Percentiles rank a stretch among this genome's conserved stretches.
Evolutionary conservation across 768 basidiomycete genomes (phyloP).

Genomic region (Boletus rex-veris): DNA sequence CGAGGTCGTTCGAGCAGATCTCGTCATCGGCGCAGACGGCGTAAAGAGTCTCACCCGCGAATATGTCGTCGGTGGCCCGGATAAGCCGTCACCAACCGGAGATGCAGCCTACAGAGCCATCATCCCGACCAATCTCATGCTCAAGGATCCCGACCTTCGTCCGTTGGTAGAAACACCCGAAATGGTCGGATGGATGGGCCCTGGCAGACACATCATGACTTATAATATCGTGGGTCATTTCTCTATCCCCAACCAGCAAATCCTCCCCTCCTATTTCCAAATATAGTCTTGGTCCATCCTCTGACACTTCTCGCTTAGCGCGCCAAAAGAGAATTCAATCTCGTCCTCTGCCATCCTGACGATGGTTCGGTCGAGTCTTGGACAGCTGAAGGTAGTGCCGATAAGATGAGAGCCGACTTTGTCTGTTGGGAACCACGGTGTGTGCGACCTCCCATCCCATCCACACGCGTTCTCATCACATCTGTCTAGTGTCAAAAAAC

Average conservation of each 20-base stretch:
- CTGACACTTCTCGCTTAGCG: conserved; percentile 17
- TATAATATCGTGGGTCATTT: conserved; percentile 39
- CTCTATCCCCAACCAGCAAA: background rate
- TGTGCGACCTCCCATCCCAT: conserved; percentile 5
- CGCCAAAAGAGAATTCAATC: conserved; percentile 41
- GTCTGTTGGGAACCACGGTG: conserved; percentile 49
- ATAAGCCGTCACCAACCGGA: conserved; percentile 51
- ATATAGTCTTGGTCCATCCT: too few relatives aligned
- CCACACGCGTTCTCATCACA: conserved; percentile 1
- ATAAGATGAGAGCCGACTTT: conserved; percentile 47
- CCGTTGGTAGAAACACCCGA: conserved; percentile 48
- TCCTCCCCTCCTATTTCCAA: too few relatives aligned
- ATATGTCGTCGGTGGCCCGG: conserved; percentile 45
- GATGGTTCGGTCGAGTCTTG: conserved; percentile 42
- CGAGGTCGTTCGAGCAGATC: conserved; percentile 39
- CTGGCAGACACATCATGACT: conserved; percentile 43
- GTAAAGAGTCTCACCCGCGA: conserved; percentile 49
- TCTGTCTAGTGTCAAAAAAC: conserved; percentile 39
- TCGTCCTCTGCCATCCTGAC: conserved; percentile 44
- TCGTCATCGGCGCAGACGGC: conserved; percentile 51
- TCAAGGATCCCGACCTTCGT: conserved; percentile 50
- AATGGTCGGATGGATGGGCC: conserved; percentile 61
- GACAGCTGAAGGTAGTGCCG: conserved; percentile 39
- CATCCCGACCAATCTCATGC: conserved; percentile 42
- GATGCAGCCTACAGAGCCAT: conserved; percentile 61